Conservation (phyloP, 192 early-diverging fungal species). For the Mortierella claussenii region DNA sequence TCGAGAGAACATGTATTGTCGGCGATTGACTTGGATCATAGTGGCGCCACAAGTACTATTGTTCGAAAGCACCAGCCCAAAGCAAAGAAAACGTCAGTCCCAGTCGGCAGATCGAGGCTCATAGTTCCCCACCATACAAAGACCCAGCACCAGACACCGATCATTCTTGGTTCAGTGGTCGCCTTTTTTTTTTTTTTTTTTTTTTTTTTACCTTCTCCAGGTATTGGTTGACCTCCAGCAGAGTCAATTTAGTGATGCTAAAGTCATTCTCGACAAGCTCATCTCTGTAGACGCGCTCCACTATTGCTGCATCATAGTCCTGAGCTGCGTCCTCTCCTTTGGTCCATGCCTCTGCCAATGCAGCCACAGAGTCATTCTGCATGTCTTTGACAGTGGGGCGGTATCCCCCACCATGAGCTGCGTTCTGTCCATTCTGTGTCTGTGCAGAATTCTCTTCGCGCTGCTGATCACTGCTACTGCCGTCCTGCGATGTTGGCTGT, state of each 20-base stretch:
- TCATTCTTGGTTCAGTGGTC: no score
- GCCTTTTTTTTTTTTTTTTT: no score
- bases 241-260: constrained; percentile 67
- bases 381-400: constrained; percentile 63
- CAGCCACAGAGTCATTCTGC: constrained; percentile 62
- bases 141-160: no score
- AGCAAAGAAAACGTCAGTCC: no score
- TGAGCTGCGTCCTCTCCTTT: constrained; percentile 14
- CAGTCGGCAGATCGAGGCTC: no score
- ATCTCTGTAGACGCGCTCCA: constrained; percentile 70
- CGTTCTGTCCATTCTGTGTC: constrained; percentile 2
- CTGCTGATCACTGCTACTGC: constrained; percentile 5
- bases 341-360: constrained; percentile 56
- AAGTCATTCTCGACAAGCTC: constrained; percentile 64
- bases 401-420: constrained; percentile 25
- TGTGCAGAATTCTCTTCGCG: neutral
- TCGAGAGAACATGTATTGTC: constrained; percentile 74
- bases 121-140: no score
- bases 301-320: constrained; percentile 61
- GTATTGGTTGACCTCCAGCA: constrained; percentile 83
- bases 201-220: constrained; percentile 78
- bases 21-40: constrained; percentile 58
- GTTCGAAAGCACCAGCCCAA: neutral
- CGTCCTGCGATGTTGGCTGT: no score
- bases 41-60: constrained; percentile 84